phyloP scores from a whole-genome alignment of 352 stramenopile species.

The Phytophthora multivora region DNA sequence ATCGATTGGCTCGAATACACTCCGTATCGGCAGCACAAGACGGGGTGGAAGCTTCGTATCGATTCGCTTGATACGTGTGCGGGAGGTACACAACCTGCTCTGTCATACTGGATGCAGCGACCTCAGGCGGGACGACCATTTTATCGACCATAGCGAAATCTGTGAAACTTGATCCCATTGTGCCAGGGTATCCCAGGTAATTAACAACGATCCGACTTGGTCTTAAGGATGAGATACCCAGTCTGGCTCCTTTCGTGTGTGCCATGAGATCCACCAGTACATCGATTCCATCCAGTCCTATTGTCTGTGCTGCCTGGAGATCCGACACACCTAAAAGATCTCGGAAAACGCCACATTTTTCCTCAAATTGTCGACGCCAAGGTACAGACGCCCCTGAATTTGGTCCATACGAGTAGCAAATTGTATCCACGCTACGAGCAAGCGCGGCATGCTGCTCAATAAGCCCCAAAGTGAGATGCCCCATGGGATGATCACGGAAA shows the following conservation, averaged over 20 bases:
- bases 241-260: slow-evolving; percentile 84
- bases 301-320: slow-evolving; percentile 54
- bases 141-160: slow-evolving; percentile 86
- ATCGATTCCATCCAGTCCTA: slow-evolving; percentile 69
- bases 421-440: slow-evolving; percentile 40
- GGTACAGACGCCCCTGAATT: slow-evolving; percentile 63
- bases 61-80: slow-evolving; percentile 91
- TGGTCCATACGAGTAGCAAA: slow-evolving; percentile 84
- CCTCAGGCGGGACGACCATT: slow-evolving; percentile 63
- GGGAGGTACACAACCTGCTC: slow-evolving; percentile 92
- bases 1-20: slow-evolving; percentile 30
- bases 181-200: slow-evolving; percentile 93
- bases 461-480: slow-evolving; percentile 86
- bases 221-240: slow-evolving; percentile 61
- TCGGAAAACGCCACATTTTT: slow-evolving; percentile 57
- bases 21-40: slow-evolving; percentile 26
- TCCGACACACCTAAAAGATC: slow-evolving; percentile 63
- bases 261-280: slow-evolving; percentile 93
- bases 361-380: slow-evolving; percentile 62
- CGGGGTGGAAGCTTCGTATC: slow-evolving; percentile 56
- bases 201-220: slow-evolving; percentile 80
- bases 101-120: slow-evolving; percentile 49
- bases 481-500: slow-evolving; percentile 94
- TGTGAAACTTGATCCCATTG: slow-evolving; percentile 69
- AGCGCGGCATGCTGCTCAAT: slow-evolving; percentile 74